These are phyloP conservation scores for Amanita rimosa DNA, from an alignment of 768 basidiomycete species.

Conservation along the genomic window DNA sequence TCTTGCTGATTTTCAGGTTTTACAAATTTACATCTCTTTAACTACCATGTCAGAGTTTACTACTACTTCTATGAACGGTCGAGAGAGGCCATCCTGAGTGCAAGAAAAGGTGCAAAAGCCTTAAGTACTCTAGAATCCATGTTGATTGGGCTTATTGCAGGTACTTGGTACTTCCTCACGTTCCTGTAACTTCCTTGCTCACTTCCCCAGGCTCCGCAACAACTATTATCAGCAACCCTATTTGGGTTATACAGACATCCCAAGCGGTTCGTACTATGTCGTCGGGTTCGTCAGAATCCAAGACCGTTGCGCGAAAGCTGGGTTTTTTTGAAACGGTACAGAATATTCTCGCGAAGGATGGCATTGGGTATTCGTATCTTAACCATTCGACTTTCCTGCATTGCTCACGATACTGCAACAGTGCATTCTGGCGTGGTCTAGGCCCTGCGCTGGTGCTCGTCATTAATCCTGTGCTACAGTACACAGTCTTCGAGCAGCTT, in stretches of 20 bases:
- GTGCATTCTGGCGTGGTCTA: conserved; percentile 88
- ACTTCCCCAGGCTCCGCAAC: conserved; percentile 68
- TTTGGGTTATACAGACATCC: conserved; percentile 94
- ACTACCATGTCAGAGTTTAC: conserved; percentile 50
- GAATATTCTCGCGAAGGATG: conserved; percentile 62
- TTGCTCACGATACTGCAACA: conserved; percentile 1
- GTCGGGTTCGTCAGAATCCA: conserved; percentile 18
- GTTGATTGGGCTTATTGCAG: conserved; percentile 78
- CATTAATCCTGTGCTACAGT: conserved; percentile 90
- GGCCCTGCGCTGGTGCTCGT: conserved; percentile 91
- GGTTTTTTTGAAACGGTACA: conserved; percentile 56
- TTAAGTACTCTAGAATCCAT: conserved; percentile 85
- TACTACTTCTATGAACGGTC: conserved; percentile 87
- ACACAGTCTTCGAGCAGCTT: conserved; percentile 92
- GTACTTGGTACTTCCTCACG: conserved; percentile 22
- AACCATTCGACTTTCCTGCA: background rate
- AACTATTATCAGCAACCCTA: conserved; percentile 82
- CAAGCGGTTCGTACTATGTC: conserved; percentile 62
- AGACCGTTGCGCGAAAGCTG: conserved; percentile 33
- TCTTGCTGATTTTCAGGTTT: conserved; percentile 1
- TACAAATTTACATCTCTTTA: conserved; percentile 1
- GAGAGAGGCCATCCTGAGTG: conserved; percentile 42
- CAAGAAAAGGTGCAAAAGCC: conserved; percentile 49
- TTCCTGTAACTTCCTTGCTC: background rate
- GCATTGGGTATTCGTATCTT: conserved; percentile 29